Percentiles rank a stretch among this genome's conserved stretches.
phyloP scores from a whole-genome alignment of 2,329 filamentous ascomycete species.

The Colletotrichum lindemuthianum region DNA sequence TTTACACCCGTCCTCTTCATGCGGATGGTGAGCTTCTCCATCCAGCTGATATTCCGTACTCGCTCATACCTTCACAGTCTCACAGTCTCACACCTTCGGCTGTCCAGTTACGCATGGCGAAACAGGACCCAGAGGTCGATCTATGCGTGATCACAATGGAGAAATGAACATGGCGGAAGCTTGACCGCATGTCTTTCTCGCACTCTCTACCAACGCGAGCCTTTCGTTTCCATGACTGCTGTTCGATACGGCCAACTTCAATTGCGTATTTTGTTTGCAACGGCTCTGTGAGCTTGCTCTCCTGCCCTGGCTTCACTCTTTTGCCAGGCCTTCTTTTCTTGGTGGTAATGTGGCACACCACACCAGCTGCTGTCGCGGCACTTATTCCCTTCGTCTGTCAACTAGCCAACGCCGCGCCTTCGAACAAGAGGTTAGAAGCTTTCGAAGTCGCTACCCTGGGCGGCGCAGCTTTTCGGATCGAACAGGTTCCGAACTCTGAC shows the following conservation, averaged over 20 bases:
- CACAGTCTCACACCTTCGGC: slow-evolving; percentile 6
- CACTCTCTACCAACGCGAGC: slow-evolving; percentile 7
- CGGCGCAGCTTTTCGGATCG: slow-evolving; percentile 51
- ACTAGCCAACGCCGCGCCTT: slow-evolving; percentile 43
- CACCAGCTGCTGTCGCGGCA: slow-evolving; percentile 46
- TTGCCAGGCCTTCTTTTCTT: slow-evolving; percentile 11
- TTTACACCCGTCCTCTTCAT: too few species aligned
- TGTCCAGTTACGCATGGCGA: slow-evolving; percentile 20
- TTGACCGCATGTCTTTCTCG: slow-evolving; percentile 32
- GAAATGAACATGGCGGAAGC: slow-evolving; percentile 34
- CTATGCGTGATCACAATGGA: slow-evolving; percentile 28
- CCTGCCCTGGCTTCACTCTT: slow-evolving; percentile 35
- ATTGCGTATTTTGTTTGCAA: not conserved
- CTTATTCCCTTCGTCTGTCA: slow-evolving; percentile 33
- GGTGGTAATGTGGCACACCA: slow-evolving; percentile 47
- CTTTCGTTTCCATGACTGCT: not conserved
- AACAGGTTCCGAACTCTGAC: slow-evolving; percentile 50
- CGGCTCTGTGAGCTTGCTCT: slow-evolving; percentile 33
- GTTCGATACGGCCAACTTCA: not conserved
- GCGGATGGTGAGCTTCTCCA: not conserved
- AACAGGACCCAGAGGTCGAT: slow-evolving; percentile 22
- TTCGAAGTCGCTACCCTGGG: slow-evolving; percentile 49
- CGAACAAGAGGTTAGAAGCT: slow-evolving; percentile 38
- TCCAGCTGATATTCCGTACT: not conserved
- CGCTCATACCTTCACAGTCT: slow-evolving; percentile 4